Percentiles rank a stretch among this genome's conserved stretches.
phyloP scores from a whole-genome alignment of 257 asterid species.

The Lycium ferocissimum region DNA sequence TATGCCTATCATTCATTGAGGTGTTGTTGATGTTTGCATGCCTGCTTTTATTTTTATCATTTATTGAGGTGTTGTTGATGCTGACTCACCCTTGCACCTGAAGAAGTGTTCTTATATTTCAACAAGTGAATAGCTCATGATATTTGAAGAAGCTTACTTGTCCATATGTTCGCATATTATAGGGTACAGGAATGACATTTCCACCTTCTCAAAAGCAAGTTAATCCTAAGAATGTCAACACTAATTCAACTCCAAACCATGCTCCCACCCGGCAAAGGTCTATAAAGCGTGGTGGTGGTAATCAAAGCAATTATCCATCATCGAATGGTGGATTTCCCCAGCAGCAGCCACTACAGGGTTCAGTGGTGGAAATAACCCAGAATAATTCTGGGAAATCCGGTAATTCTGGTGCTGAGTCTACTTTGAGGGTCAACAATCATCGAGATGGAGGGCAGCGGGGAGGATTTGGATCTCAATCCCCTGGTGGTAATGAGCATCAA shows the following conservation, averaged over 20 bases:
- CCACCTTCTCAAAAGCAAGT: constrained; percentile 55
- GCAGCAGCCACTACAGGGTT: constrained; percentile 42
- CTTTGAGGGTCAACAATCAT: not conserved
- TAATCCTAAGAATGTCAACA: constrained; percentile 32
- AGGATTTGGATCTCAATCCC: constrained; percentile 45
- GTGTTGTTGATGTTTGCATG: too few relatives aligned
- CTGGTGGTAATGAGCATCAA: constrained; percentile 58
- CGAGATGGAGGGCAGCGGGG: constrained; percentile 62
- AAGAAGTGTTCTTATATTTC: too few relatives aligned
- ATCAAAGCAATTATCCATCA: constrained; percentile 39
- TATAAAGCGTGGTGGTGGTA: constrained; percentile 37
- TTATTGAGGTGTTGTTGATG: too few relatives aligned
- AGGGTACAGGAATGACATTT: constrained; percentile 47
- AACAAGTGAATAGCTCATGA: too few relatives aligned
- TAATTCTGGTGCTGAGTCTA: too few relatives aligned
- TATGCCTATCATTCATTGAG: too few relatives aligned
- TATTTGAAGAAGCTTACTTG: too few relatives aligned
- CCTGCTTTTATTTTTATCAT: too few relatives aligned
- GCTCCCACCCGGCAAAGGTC: constrained; percentile 59
- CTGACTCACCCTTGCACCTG: too few relatives aligned
- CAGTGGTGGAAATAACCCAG: constrained; percentile 40
- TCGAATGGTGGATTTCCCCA: constrained; percentile 51
- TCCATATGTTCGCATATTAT: not conserved
- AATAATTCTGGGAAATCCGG: not conserved
- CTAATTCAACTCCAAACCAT: constrained; percentile 51